Evolutionary conservation across 192 early-diverging fungal species (phyloP), one percentile per base, ranked within the genome.

Genomic region (Geranomyces variabilis): DNA sequence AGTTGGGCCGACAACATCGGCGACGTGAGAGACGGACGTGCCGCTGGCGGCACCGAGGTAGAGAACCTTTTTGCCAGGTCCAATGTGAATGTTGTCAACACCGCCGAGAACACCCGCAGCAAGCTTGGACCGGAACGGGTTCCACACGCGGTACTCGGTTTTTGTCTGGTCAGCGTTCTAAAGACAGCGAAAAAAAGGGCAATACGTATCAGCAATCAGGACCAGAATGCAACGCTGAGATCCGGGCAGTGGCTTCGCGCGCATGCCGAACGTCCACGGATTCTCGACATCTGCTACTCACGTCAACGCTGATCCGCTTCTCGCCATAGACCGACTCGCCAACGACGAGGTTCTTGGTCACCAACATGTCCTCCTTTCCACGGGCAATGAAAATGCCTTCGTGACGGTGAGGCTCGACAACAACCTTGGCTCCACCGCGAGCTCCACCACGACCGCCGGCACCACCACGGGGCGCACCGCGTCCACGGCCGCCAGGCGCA

Each of bases 91-190:
- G 81, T 96, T 77, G 82, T 99, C 97, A 61, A 97, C 79, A 88
- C 96, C 95, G 74, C 96, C 95, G 15, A 99, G 89, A 58, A 99
- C 89, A 81, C 94, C 95, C 66, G 97, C 97, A 57, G 97, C 97
- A 46, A 99, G 77, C 90, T 99, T 99, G 75, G 95, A 97, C 74
- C 97, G 88, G 92, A 99, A 99, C 70, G 97, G 97, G 80, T 99
- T 99, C 97, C 97, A 99, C 65, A 99, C 94, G 70, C 97, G 90
- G 84, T 99, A 99, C 84, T 99, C 97, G 43, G 90, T 90, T 84
- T 99, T 99, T 74, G 92, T 91, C 66, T 93, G 93, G 57, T 99
- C 97, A 63, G 88, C 79, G 63, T 84, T 86, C 84, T 88, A 66
- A n/a, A 22, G n/a, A 44, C 17, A 60, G 36, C 56, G 5, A n/a